These are phyloP conservation scores for Xylaria sp. DNA, from an alignment of 2,329 filamentous ascomycete species.

Conservation along the genomic window DNA sequence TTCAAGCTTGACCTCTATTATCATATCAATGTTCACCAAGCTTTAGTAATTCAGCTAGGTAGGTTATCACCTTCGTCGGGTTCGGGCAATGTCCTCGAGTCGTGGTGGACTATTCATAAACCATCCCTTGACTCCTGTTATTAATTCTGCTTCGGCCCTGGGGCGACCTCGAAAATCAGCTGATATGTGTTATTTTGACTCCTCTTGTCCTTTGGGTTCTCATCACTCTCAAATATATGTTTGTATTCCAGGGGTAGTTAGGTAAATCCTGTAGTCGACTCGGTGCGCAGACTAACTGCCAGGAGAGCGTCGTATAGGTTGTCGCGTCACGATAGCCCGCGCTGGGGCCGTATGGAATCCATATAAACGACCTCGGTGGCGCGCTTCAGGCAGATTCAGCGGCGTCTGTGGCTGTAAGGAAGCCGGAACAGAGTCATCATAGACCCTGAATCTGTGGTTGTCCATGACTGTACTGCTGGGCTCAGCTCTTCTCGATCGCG, in stretches of 20 bases:
- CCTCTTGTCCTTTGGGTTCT: constrained; percentile 58
- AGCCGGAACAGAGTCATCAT: constrained; percentile 58
- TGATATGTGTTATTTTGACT: constrained; percentile 48
- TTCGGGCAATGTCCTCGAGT: background rate
- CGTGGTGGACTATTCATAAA: background rate
- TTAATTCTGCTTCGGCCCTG: constrained; percentile 2
- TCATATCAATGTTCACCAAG: constrained; percentile 6
- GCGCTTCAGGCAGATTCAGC: constrained; percentile 59
- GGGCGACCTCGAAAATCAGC: constrained; percentile 5
- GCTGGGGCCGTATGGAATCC: constrained; percentile 58
- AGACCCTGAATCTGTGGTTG: constrained; percentile 52
- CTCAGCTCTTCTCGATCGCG: constrained; percentile 32
- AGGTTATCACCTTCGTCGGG: background rate
- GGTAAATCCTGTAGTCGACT: constrained; percentile 51
- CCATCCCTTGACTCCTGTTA: background rate
- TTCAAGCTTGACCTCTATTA: background rate
- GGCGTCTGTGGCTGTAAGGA: constrained; percentile 62
- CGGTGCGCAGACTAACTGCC: constrained; percentile 33
- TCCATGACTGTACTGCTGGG: constrained; percentile 33
- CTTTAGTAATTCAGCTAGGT: background rate
- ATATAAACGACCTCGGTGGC: constrained; percentile 57
- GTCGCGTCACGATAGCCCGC: constrained; percentile 33
- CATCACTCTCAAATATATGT: constrained; percentile 60
- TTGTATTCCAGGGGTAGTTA: constrained; percentile 56
- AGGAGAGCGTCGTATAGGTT: constrained; percentile 29